Evolutionary conservation across 768 basidiomycete species (phyloP), one percentile per base, ranked within the genome.

Genomic region (Boletus eberwhitei): DNA sequence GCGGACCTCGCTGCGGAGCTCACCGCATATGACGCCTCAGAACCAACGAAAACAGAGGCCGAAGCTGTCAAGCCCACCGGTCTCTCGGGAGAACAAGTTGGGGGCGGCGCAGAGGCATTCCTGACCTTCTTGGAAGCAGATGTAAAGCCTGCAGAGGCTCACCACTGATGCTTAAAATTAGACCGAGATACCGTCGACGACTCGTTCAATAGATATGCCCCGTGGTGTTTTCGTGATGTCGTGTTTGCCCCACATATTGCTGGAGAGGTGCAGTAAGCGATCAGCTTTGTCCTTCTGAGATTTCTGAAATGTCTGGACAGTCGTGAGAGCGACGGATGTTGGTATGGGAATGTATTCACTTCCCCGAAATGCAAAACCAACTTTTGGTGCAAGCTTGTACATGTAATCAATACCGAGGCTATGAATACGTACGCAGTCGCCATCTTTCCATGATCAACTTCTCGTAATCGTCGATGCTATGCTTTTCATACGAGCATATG

Each of bases 1-100:
- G 69, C 78, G 46, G 87, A 94, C 73, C 85, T 98, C 60, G 92
- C 96, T n/a, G 72, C 86, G 19, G 93, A 96, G 64, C 85, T 98
- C 54, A 68, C 86, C 2, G 85, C 87, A 35, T 99, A 97, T 72
- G 95, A 97, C 59, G 77, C 84, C 16, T 71, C 83, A 16, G 91
- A 96, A 70, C 92, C 93, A 50, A 75, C 77, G 21, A 67, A 77
- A 48, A 77, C 79, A 42, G 76, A 77, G 22, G 74, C 72, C 45
- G 74, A 72, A 45, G 69, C 66, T 2, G 71, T 62, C 50, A 73
- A 80, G 58, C 21, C 57, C 8, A 48, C 58, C 34, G 43, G 44
- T 50, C 24, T 60, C 17, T 46, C 58, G 2, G 64, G 52, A 35
- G 64, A 72, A 34, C 57, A 68, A 37, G 65, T 47, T 8, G 64